These are phyloP conservation scores for Amphibolis antarctica DNA, from an alignment of 106 monocot species.

Conservation along the genomic window DNA sequence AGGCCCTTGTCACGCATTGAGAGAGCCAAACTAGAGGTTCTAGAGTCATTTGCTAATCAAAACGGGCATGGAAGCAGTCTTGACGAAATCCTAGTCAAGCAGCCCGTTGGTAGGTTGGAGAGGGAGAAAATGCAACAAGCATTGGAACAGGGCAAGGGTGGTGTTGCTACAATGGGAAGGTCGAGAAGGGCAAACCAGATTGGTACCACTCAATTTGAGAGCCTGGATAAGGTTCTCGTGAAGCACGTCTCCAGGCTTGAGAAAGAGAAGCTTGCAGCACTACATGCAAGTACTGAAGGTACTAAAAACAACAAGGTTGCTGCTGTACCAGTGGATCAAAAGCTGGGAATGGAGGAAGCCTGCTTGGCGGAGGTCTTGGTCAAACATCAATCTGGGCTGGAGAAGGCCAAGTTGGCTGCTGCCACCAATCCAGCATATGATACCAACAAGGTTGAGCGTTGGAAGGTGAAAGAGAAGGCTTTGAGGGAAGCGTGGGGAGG, in stretches of 20 bases:
- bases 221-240: conserved; percentile 37
- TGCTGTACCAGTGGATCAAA: conserved; percentile 10
- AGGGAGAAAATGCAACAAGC: conserved; percentile 48
- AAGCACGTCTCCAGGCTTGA: conserved; percentile 36
- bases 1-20: conserved; percentile 31
- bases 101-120: conserved; percentile 39
- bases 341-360: conserved; percentile 6
- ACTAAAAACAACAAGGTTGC: neutral
- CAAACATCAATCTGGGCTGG: conserved; percentile 45
- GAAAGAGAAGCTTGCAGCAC: conserved; percentile 23
- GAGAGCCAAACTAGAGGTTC: conserved; percentile 38
- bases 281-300: neutral
- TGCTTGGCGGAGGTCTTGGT: conserved; percentile 53
- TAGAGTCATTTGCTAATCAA: conserved; percentile 30
- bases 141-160: conserved; percentile 7
- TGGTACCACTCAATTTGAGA: conserved; percentile 6
- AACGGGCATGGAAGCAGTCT: conserved; percentile 18
- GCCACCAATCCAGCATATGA: conserved; percentile 12
- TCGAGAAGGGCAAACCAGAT: neutral
- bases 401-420: conserved; percentile 38
- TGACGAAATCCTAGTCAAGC: conserved; percentile 45
- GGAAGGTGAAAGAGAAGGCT: conserved; percentile 53
- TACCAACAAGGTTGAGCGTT: conserved; percentile 23
- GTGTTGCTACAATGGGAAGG: neutral
- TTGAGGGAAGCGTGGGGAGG: conserved; percentile 88